phyloP scores from a whole-genome alignment of 345 rosid species.

The Ceriops tagal region DNA sequence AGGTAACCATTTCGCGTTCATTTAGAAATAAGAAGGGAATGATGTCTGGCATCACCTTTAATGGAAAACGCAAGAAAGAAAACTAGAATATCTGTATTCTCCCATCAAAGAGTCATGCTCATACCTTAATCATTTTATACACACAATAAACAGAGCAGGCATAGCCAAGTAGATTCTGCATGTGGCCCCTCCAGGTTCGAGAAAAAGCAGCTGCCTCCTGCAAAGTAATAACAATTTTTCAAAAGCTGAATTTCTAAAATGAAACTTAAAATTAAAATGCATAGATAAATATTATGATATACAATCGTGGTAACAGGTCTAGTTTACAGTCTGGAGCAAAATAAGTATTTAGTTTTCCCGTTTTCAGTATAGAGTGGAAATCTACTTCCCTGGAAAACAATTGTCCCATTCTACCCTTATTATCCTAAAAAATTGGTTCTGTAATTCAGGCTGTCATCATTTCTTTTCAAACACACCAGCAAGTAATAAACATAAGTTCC shows the following conservation, averaged over 20 bases:
- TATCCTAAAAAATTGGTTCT: too few species aligned
- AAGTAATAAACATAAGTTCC: too few species aligned
- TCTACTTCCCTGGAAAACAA: too few species aligned
- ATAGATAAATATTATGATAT: background rate
- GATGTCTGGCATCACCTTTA: background rate
- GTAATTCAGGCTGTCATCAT: too few species aligned
- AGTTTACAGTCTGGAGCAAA: too few species aligned
- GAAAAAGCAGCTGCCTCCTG: slow-evolving; percentile 96
- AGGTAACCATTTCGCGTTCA: too few species aligned
- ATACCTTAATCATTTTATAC: slow-evolving; percentile 96
- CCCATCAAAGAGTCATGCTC: slow-evolving; percentile 7
- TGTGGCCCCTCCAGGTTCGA: slow-evolving; percentile 94
- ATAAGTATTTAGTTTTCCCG: too few species aligned
- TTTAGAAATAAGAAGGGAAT: background rate
- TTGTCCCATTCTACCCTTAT: too few species aligned
- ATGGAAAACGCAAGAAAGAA: background rate
- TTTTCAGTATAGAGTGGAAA: too few species aligned
- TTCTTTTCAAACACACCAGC: too few species aligned
- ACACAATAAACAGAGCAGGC: slow-evolving; percentile 91
- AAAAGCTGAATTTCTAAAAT: slow-evolving; percentile 5
- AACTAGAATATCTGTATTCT: slow-evolving; percentile 3
- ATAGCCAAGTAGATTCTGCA: slow-evolving; percentile 96
- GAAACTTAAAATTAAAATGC: background rate
- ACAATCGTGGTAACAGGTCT: too few species aligned
- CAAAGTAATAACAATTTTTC: slow-evolving; percentile 17